These are phyloP conservation scores for Sicyos baderoa DNA, from an alignment of 306 rosid species.

Conservation along the genomic window DNA sequence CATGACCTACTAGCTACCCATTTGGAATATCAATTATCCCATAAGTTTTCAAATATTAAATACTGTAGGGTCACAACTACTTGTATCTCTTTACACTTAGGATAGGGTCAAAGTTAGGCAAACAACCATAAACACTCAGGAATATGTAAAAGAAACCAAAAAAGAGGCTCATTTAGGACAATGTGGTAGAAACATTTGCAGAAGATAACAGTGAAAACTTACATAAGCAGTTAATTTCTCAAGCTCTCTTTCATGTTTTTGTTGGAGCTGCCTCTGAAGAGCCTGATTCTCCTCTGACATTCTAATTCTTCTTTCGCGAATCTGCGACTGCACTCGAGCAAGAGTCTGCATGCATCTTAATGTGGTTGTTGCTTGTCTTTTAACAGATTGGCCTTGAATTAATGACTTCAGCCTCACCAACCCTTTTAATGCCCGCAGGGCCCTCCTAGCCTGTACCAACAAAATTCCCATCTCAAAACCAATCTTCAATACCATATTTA, in stretches of 20 bases:
- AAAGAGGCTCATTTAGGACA: background rate
- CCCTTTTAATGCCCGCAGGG: constrained; percentile 62
- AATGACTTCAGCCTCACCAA: constrained; percentile 69
- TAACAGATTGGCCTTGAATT: constrained; percentile 68
- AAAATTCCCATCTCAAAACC: background rate
- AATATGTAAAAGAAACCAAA: background rate
- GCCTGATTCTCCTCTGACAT: constrained; percentile 82
- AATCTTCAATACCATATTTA: background rate
- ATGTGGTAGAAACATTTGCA: background rate
- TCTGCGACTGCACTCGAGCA: constrained; percentile 64
- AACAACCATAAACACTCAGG: background rate
- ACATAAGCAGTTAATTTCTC: constrained; percentile 53
- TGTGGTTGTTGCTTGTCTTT: constrained; percentile 66
- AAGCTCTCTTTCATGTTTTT: constrained; percentile 54
- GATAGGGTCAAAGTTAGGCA: background rate
- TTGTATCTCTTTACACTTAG: background rate
- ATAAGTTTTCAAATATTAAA: background rate
- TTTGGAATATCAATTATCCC: background rate
- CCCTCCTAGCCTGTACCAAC: constrained; percentile 60
- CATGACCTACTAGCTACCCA: constrained; percentile 1
- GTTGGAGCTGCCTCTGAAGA: constrained; percentile 56
- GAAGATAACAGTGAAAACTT: constrained; percentile 23
- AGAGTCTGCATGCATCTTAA: constrained; percentile 89
- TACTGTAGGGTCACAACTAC: background rate
- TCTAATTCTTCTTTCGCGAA: constrained; percentile 62